Evolutionary conservation across 106 monocot species (phyloP), one percentile per base, ranked within the genome.

Genomic region (Dendrobium officinale): DNA sequence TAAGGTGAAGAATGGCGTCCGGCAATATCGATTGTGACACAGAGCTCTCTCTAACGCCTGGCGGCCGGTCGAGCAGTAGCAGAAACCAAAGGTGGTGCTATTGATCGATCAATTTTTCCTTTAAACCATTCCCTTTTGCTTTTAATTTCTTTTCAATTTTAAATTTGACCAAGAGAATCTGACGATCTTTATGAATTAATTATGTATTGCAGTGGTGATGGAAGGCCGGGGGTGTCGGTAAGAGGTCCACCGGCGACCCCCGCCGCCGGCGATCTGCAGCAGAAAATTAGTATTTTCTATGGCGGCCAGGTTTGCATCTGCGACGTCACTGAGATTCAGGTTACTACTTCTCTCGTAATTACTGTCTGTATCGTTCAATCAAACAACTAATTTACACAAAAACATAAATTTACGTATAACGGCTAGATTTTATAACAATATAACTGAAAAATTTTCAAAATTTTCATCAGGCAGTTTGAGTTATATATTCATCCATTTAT

Each of bases 261-360:
- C 33, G 9, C 19, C 0, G 70, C 1, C 37, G 37, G 37, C 15
- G 74, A 42, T 6, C 16, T 40, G 45, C 67, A 48, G 67, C 64
- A 43, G 31, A 58, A 80, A 1, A 49, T 80, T 8, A 80, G 67
- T 45, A 8, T 80, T 18, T 51, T 80, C 22, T 72, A 80, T 37
- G 51, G 51, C 26, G 80, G 80, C 3, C 68, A 45, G 13, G 72
- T 54, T 20, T 72, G 48, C 22, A 51, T 51, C 51, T 54, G 70
- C 19, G 80, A 80, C 29, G 72, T 72, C 44, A 80, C 80, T 5
- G 80, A 80, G 72, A 48, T 80, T 33, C 68, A 80, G 80, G 80
- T 79, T 66, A n/a, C 61, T 22, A 15, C 13, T 13, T 13, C 13
- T 15, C 51, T 15, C 51, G 13, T 13, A 9, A 49, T 77, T 77